Base-by-base conservation (phyloP, 352 stramenopile genomes). In the Phytophthora nicotianae region DNA sequence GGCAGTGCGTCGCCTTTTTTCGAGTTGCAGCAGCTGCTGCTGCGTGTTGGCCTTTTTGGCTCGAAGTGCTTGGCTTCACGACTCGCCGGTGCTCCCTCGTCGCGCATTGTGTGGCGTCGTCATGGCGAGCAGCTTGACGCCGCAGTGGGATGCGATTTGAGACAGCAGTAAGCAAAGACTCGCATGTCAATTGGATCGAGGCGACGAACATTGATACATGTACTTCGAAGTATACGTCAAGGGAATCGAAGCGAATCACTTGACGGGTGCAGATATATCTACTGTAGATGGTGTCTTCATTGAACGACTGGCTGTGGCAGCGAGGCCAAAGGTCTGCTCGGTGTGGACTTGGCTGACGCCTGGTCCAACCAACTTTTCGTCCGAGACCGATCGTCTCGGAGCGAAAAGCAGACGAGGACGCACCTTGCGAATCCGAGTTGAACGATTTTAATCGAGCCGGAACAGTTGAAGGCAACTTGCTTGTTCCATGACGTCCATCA, bases 11-110 rank as follows among this genome's bases (percentile, higher is more conserved):
- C 16, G 38, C 62, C 54, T 62, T 72, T 72, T 72, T 64, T 62
- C 58, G 57, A 72, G 63, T 68, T 68, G 63, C 57, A 72, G 58
- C 58, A 68, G 57, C 63, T 72, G 32, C 32, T 38, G 62, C 55
- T 61, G 54, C 48, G 62, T 56, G 48, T 57, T 55, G 56, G 17
- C 49, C 56, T 53, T 62, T 64, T 58, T 58, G 56, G 26, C 38
- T 64, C n/a, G 48, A 57, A 16, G 21, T 23, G 46, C 40, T 69
- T 58, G 58, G 58, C 42, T 61, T 52, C 58, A 48, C 42, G 32
- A 27, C 54, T 55, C 38, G 17, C 11, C n/a, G 16, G n/a, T 14
- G 35, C 19, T 10, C n/a, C 32, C 32, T 27, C 40, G 55, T 70
- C 62, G 62, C 55, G 62, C 40, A 29, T 70, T 61, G 62, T 50